Evolutionary conservation across 2,329 filamentous ascomycete genomes (phyloP), one percentile per base, ranked within the genome.

Genomic region (Tetracladium maxilliforme): DNA sequence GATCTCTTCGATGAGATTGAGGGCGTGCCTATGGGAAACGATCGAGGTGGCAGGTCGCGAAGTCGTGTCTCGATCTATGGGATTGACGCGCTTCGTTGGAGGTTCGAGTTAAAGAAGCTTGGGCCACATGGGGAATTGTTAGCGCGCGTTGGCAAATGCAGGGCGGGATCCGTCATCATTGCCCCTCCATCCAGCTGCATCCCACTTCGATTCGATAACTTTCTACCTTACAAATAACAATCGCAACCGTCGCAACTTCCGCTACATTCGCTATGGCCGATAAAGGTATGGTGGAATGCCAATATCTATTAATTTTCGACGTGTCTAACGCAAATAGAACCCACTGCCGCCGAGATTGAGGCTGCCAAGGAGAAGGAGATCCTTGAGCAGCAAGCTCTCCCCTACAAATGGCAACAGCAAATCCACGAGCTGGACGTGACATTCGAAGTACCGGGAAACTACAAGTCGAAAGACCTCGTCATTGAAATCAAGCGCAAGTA

Each of bases 391-490:
- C 78, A 74, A 21, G 70, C 76, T 14, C 73, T 98, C 21, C 90
- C 90, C 1, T 98, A 98, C 72, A 90, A 92, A 58, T 98, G 90
- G 90, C 79, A 69, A 8, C 90, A 98, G 57, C 86, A 79, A 14
- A 93, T 98, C 48, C 65, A 64, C 39, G 90, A 95, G 45, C 58
- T 94, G 32, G 82, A 93, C 45, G 56, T 95, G 42, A 76, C 66
- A 25, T 65, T 92, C 30, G 59, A 67, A 15, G 71, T 98, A 1
- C 78, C 87, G 0, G 77, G 66, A 14, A 92, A 86, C 50, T 59
- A 87, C 39, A 92, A 92, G 54, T 82, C 73, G 19, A 70, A 67
- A 39, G 90, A 98, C 47, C 56, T 98, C 18, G 70, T 79, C 30
- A 72, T 98, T 29, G 73, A 80, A 29, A 66, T 98, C 48, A 80